A percentile compares a stretch with the other conserved stretches of the same genome.
phyloP scores from a whole-genome alignment of 1,284 basidiomycete genomes.

The Rhodotorula sp. region DNA sequence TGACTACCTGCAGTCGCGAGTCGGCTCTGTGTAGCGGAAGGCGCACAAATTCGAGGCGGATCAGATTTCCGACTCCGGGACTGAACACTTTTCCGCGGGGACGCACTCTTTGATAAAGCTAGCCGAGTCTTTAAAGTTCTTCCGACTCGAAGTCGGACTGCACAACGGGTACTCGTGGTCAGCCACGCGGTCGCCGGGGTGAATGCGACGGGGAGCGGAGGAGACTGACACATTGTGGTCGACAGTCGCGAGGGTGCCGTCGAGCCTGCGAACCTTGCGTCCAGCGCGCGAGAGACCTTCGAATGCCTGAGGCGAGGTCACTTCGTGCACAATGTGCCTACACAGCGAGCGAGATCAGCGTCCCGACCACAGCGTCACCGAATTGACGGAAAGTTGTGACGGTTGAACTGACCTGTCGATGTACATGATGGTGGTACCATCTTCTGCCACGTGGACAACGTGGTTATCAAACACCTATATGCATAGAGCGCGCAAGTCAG shows the following conservation, averaged over 20 bases:
- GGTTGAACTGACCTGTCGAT: constrained; percentile 72
- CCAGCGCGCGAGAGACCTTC: constrained; percentile 83
- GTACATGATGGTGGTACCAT: constrained; percentile 84
- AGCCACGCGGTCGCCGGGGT: background rate
- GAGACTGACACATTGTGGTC: constrained; percentile 68
- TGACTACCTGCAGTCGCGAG: constrained; percentile 83
- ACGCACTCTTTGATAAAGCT: constrained; percentile 71
- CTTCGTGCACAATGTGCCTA: constrained; percentile 92
- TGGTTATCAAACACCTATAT: constrained; percentile 82
- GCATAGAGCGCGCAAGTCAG: background rate
- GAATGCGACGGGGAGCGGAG: too few relatives aligned
- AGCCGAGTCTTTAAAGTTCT: constrained; percentile 71
- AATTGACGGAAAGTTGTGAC: too few relatives aligned
- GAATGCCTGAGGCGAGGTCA: constrained; percentile 93
- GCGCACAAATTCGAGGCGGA: too few relatives aligned
- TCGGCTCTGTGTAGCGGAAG: constrained; percentile 58
- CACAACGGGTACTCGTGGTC: rapidly evolving
- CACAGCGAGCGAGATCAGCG: background rate
- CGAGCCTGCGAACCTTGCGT: constrained; percentile 78
- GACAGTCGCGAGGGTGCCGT: constrained; percentile 91
- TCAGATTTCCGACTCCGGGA: background rate
- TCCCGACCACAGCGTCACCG: background rate
- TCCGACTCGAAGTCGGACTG: constrained; percentile 75
- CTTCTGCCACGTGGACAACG: constrained; percentile 74
- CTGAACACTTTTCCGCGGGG: too few relatives aligned